Evolutionary conservation across 148 eudicot genomes (phyloP), one percentile per base, ranked within the genome.

Genomic region (Rheum nobile): DNA sequence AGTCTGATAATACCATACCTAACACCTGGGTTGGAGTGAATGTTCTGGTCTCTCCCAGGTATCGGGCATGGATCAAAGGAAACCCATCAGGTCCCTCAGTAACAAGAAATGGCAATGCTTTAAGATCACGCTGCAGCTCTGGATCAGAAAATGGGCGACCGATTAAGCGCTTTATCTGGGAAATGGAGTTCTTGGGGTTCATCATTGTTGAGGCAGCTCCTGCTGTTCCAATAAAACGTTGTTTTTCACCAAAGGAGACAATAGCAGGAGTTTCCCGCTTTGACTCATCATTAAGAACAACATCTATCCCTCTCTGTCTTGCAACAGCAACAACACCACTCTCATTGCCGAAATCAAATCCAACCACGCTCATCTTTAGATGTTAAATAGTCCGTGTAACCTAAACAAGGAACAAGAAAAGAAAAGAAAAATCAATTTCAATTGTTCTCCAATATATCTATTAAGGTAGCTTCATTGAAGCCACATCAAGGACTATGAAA

Each of bases 161-260:
- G 26, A 93, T 86, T 48, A 93, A 57, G 55, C 98, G 79, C 77
- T 93, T 93, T 6, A 91, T 86, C 81, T 93, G 98, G 21, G 94
- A 89, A 55, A 93, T 89, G 4, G 98, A 89, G 72, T 83, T 93
- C 79, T 93, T 93, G 24, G 98, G 98, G 83, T 93, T 93, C 96
- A 88, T 93, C 95, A 91, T 79, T 13, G 94, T 89, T 26, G 98
- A 84, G 12, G 98, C 95, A 76, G 97, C 97, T 48, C 98, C 98
- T 26, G 98, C 98, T 38, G 91, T 91, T 65, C 98, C 98, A 79
- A 93, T 86, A 75, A 91, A 93, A 44, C 98, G 83, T 72, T 93
- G 98, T 83, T 91, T 93, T n/a, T 93, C 98, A 50, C 98, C 98
- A 72, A 93, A 93, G 76, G 92, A 89, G 43, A 93, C 95, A 75